Conservation (phyloP, 129 eudicot species). For the Helianthus annuus region DNA sequence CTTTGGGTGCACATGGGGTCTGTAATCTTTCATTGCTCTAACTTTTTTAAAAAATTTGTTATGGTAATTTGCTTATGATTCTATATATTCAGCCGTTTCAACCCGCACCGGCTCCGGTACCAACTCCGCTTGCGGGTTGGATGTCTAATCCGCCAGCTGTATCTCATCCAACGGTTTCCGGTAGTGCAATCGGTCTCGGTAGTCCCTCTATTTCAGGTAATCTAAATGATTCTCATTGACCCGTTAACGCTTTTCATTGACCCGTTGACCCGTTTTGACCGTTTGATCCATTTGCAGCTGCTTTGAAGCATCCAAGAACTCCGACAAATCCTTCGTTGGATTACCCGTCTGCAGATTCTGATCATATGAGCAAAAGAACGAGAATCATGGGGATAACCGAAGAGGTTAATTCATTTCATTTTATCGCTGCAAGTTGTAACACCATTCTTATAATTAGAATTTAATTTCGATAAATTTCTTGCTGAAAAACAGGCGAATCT, state of each 20-base stretch:
- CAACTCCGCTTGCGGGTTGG: slow-evolving; percentile 89
- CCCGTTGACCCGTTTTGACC: slow-evolving; percentile 4
- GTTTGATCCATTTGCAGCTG: slow-evolving; percentile 41
- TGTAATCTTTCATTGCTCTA: slow-evolving; percentile 21
- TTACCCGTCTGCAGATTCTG: slow-evolving; percentile 76
- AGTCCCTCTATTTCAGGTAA: slow-evolving; percentile 72
- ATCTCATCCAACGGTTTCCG: slow-evolving; percentile 68
- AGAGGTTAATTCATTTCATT: slow-evolving; percentile 43
- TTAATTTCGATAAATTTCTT: slow-evolving; percentile 2
- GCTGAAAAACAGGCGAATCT: slow-evolving; percentile 50
- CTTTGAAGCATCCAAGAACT: slow-evolving; percentile 86
- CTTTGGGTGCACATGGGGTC: slow-evolving; percentile 89
- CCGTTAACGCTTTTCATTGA: neutral
- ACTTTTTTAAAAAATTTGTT: neutral
- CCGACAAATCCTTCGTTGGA: slow-evolving; percentile 74
- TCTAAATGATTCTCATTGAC: slow-evolving; percentile 8
- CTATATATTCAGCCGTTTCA: slow-evolving; percentile 65
- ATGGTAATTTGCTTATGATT: neutral
- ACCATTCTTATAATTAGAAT: neutral
- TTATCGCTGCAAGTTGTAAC: neutral
- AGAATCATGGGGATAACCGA: slow-evolving; percentile 76
- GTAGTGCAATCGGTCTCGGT: slow-evolving; percentile 81
- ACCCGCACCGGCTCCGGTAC: slow-evolving; percentile 64
- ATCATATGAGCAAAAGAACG: slow-evolving; percentile 72
- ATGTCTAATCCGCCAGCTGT: slow-evolving; percentile 89